Evolutionary conservation across 306 rosid genomes (phyloP).

Genomic region (Hippophae rhamnoides): DNA sequence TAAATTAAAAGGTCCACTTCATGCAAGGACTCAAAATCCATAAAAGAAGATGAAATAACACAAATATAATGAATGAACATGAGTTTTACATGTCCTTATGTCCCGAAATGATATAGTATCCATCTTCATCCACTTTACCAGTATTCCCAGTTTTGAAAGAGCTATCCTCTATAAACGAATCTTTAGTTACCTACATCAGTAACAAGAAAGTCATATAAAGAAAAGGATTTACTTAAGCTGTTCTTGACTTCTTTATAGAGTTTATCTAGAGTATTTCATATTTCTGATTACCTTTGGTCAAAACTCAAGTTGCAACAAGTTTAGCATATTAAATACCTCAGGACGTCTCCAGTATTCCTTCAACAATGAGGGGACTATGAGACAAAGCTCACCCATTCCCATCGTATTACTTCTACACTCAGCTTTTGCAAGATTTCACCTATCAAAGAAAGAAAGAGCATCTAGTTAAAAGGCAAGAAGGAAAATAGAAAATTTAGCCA

Average conservation of each 20-base stretch:
- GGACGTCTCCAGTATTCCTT: conserved; percentile 90
- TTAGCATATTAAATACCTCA: conserved; percentile 39
- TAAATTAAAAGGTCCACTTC: neutral
- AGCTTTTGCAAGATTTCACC: conserved; percentile 60
- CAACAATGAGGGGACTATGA: conserved; percentile 73
- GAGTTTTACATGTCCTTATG: conserved; percentile 49
- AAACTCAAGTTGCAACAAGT: neutral
- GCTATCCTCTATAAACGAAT: conserved; percentile 69
- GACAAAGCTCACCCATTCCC: conserved; percentile 66
- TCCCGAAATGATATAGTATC: conserved; percentile 77
- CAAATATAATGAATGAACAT: neutral
- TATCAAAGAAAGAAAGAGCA: conserved; percentile 22
- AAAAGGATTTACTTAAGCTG: neutral
- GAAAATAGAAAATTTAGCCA: neutral
- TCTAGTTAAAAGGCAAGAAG: conserved; percentile 1
- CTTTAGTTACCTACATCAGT: conserved; percentile 49
- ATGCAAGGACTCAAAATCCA: neutral
- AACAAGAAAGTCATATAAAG: conserved; percentile 1
- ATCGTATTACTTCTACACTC: conserved; percentile 21
- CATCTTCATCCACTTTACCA: conserved; percentile 66
- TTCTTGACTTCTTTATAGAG: neutral
- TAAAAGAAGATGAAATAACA: neutral
- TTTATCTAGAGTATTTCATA: neutral
- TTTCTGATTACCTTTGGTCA: neutral
- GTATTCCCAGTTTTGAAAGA: conserved; percentile 96